These are phyloP conservation scores for Aspergillus pseudoviridinutans DNA, from an alignment of 2,329 filamentous ascomycete genomes.

Conservation along the genomic window DNA sequence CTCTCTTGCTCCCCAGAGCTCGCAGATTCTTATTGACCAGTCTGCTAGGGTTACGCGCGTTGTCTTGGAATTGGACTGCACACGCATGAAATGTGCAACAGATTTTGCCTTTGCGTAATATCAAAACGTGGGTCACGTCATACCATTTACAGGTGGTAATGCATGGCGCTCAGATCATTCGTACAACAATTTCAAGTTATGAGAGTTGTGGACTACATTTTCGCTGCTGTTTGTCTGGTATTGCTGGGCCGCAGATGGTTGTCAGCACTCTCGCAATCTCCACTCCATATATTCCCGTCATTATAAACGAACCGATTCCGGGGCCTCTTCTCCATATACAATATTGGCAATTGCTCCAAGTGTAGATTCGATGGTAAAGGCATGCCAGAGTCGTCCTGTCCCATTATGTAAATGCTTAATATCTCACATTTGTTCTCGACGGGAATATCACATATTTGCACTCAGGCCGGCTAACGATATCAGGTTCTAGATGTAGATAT, in stretches of 20 bases:
- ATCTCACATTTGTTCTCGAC: neutral
- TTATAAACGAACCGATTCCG: neutral
- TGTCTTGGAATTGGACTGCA: conserved; percentile 25
- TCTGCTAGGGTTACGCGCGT: conserved; percentile 29
- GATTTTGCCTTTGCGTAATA: neutral
- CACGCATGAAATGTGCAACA: conserved; percentile 1
- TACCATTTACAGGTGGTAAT: neutral
- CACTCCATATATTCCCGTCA: neutral
- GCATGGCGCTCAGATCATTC: no score
- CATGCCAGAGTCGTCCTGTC: neutral
- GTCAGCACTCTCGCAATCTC: no score
- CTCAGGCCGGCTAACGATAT: neutral
- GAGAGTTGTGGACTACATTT: no score
- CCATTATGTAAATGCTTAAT: neutral
- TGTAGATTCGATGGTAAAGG: neutral
- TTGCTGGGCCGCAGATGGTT: neutral
- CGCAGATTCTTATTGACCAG: neutral
- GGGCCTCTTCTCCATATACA: neutral
- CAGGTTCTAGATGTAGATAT: neutral
- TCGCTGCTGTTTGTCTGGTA: neutral
- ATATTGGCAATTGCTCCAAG: neutral
- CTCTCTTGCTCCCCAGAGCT: neutral
- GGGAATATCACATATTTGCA: neutral
- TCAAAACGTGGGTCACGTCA: neutral
- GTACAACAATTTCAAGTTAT: no score